phyloP scores from a whole-genome alignment of 164 flowering plant genomes.

The Liriodendron chinense region DNA sequence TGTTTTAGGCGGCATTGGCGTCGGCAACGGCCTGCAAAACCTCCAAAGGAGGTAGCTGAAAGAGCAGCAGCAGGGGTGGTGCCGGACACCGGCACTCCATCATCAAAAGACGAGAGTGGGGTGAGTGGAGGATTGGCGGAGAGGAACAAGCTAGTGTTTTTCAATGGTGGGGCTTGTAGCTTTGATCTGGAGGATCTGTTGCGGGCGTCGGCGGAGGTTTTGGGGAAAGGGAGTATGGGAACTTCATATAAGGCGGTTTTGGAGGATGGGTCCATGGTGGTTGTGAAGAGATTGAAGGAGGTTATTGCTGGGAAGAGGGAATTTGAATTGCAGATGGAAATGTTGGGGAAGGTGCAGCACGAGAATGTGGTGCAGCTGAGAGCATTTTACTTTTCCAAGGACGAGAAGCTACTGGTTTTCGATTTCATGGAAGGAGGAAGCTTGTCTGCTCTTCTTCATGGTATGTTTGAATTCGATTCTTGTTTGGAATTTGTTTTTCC shows the following conservation, averaged over 20 bases:
- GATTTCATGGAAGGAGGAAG: conserved; percentile 90
- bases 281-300: conserved; percentile 91
- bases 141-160: conserved; percentile 79
- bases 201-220: conserved; percentile 95
- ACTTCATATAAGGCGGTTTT: conserved; percentile 95
- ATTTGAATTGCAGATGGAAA: conserved; percentile 79
- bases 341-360: conserved; percentile 70
- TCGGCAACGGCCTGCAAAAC: conserved; percentile 30
- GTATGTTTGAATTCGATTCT: conserved; percentile 24
- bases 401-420: conserved; percentile 89
- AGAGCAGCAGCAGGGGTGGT: conserved; percentile 18
- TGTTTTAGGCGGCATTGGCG: conserved; percentile 27
- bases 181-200: conserved; percentile 94
- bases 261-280: conserved; percentile 94
- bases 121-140: conserved; percentile 57
- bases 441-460: conserved; percentile 87
- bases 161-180: conserved; percentile 62
- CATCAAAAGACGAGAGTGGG: conserved; percentile 73
- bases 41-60: conserved; percentile 12
- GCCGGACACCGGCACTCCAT: conserved; percentile 59
- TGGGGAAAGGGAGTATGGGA: conserved; percentile 96
- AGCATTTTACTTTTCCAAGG: conserved; percentile 91
- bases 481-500: background rate
- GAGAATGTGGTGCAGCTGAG: conserved; percentile 77
- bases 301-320: conserved; percentile 70